Evolutionary conservation across 2,329 filamentous ascomycete genomes (phyloP).

Genomic region (Plenodomus lindquistii): DNA sequence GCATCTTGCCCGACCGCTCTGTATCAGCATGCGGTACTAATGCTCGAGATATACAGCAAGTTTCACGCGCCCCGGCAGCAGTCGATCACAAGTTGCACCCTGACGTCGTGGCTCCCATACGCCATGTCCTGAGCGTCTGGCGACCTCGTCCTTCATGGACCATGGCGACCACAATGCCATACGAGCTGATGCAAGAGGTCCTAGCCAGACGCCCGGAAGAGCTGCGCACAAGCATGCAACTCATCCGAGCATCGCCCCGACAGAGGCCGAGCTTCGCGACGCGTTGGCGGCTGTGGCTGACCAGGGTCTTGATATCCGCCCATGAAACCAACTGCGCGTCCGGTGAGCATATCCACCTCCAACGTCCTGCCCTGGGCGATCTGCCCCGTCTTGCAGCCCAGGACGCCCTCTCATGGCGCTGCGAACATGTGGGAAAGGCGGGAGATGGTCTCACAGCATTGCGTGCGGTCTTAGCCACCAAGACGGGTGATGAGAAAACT

Average conservation of each 20-base stretch:
- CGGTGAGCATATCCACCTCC: conserved; percentile 7
- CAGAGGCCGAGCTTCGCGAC: conserved; percentile 19
- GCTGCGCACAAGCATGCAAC: conserved; percentile 19
- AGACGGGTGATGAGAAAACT: conserved; percentile 11
- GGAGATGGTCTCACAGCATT: background rate
- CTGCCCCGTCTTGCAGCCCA: background rate
- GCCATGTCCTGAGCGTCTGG: background rate
- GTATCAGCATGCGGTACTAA: conserved; percentile 2
- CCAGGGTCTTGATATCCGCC: conserved; percentile 26
- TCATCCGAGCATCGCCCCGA: conserved; percentile 25
- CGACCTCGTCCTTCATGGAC: background rate
- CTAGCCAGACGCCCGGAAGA: conserved; percentile 11
- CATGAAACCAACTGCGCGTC: conserved; percentile 19
- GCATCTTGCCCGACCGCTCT: conserved; percentile 2
- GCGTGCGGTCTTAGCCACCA: conserved; percentile 3
- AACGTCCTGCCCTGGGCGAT: background rate
- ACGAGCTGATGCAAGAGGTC: conserved; percentile 9
- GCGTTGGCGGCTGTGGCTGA: conserved; percentile 26
- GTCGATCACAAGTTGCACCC: conserved; percentile 18
- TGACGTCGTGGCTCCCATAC: background rate
- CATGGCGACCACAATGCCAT: background rate
- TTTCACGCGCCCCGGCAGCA: conserved; percentile 19
- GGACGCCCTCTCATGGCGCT: background rate
- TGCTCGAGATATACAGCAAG: background rate
- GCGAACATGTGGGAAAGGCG: background rate